phyloP scores from a whole-genome alignment of 805 yeast genomes.

The Jamesozyma piceae region DNA sequence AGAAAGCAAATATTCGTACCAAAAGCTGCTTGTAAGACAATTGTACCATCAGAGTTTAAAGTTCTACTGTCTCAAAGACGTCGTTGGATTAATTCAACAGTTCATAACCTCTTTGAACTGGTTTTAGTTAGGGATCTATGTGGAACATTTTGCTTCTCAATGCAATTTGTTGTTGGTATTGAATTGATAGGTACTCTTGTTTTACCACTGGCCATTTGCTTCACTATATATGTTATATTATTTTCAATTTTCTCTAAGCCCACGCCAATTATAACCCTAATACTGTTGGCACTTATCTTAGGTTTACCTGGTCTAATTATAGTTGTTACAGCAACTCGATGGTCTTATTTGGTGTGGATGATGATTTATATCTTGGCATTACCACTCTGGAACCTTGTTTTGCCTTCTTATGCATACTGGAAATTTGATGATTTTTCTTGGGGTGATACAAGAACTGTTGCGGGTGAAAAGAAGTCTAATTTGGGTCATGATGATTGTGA shows the following conservation, averaged over 20 bases:
- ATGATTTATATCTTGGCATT: slow-evolving; percentile 65
- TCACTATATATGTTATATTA: slow-evolving; percentile 71
- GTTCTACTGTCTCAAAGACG: slow-evolving; percentile 86
- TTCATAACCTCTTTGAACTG: slow-evolving; percentile 83
- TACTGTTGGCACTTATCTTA: slow-evolving; percentile 65
- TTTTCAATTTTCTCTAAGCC: slow-evolving; percentile 63
- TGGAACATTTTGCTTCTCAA: slow-evolving; percentile 89
- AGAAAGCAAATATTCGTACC: slow-evolving; percentile 81
- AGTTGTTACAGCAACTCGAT: slow-evolving; percentile 68
- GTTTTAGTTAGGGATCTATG: slow-evolving; percentile 77
- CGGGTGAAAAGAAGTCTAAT: slow-evolving; percentile 41
- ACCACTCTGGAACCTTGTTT: slow-evolving; percentile 89
- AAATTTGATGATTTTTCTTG: slow-evolving; percentile 92
- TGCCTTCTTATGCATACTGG: slow-evolving; percentile 87
- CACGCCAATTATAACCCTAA: slow-evolving; percentile 67
- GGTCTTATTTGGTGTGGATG: slow-evolving; percentile 72
- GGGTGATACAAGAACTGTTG: slow-evolving; percentile 89
- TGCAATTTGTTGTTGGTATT: slow-evolving; percentile 82
- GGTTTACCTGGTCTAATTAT: slow-evolving; percentile 82
- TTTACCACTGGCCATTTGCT: slow-evolving; percentile 77
- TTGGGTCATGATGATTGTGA: slow-evolving; percentile 53
- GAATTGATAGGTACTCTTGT: slow-evolving; percentile 83
- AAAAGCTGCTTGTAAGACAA: slow-evolving; percentile 84
- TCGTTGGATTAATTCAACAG: slow-evolving; percentile 94
- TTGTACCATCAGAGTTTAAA: slow-evolving; percentile 72